Evolutionary conservation across 306 rosid genomes (phyloP).

Genomic region (Ziziphus jujuba): DNA sequence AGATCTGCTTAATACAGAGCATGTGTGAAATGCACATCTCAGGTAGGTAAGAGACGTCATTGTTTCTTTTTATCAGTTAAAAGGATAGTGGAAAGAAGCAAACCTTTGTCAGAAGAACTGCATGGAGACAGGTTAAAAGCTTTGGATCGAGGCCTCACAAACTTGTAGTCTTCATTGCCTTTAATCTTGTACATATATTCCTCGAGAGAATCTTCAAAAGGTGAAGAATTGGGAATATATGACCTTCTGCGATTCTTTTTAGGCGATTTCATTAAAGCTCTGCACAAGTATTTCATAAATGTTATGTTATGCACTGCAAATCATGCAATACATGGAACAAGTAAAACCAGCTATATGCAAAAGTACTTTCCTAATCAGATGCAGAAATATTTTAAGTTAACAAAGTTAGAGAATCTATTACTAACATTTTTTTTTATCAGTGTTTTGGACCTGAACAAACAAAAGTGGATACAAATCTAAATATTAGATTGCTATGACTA

Average conservation of each 20-base stretch:
- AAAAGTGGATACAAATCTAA: neutral
- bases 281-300: constrained; percentile 38
- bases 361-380: too few relatives aligned
- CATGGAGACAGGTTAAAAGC: constrained; percentile 35
- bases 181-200: constrained; percentile 31
- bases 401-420: too few relatives aligned
- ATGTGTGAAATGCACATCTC: constrained; percentile 5
- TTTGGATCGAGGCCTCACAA: constrained; percentile 34
- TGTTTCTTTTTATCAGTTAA: constrained; percentile 1
- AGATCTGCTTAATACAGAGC: constrained; percentile 32
- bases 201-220: constrained; percentile 47
- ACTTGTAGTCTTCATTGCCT: constrained; percentile 31
- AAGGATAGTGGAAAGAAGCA: constrained; percentile 28
- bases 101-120: constrained; percentile 58
- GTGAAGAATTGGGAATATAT: constrained; percentile 46
- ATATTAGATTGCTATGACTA: neutral
- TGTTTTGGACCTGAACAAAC: too few relatives aligned
- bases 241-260: constrained; percentile 52
- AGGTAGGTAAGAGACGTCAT: constrained; percentile 2
- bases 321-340: neutral
- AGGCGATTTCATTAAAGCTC: constrained; percentile 58
- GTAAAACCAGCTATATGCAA: too few relatives aligned
- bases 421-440: too few relatives aligned
- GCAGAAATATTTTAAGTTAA: too few relatives aligned
- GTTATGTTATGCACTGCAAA: constrained; percentile 6